Percentiles rank a stretch among this genome's conserved stretches.
These are phyloP conservation scores for Fusarium foetens DNA, from an alignment of 2,329 filamentous ascomycete species.

Conservation along the genomic window DNA sequence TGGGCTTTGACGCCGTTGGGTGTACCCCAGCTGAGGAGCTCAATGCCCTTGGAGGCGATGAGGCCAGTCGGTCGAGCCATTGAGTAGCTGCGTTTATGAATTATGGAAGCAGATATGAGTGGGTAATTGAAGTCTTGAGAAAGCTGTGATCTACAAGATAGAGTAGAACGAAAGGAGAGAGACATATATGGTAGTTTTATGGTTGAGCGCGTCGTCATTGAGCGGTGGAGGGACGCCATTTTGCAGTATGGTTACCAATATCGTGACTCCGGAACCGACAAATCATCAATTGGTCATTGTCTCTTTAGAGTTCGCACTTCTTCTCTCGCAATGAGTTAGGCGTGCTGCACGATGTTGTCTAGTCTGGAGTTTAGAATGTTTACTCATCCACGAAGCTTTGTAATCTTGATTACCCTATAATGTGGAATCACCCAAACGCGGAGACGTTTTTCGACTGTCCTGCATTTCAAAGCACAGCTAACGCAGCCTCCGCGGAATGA, in stretches of 20 bases:
- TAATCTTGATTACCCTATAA: background rate
- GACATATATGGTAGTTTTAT: background rate
- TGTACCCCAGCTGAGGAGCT: constrained; percentile 68
- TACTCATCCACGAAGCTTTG: constrained; percentile 21
- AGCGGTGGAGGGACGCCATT: constrained; percentile 1
- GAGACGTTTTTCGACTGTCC: background rate
- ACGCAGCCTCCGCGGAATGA: background rate
- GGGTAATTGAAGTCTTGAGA: background rate
- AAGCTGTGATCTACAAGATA: background rate
- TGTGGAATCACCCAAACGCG: constrained; percentile 1
- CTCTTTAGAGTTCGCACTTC: background rate
- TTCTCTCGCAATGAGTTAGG: background rate
- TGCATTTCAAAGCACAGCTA: background rate
- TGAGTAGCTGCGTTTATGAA: constrained; percentile 1
- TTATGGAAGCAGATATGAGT: background rate
- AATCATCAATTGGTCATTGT: background rate
- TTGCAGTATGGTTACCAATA: background rate
- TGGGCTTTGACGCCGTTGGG: constrained; percentile 67
- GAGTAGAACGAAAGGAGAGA: background rate
- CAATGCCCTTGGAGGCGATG: constrained; percentile 71
- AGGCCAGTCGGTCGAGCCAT: constrained; percentile 60
- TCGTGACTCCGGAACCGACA: background rate
- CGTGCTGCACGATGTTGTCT: background rate
- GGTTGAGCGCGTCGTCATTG: background rate
- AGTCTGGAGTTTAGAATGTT: background rate